Base-by-base conservation (phyloP, 441 rosid species). In the Pelargonium cotyledonis region DNA sequence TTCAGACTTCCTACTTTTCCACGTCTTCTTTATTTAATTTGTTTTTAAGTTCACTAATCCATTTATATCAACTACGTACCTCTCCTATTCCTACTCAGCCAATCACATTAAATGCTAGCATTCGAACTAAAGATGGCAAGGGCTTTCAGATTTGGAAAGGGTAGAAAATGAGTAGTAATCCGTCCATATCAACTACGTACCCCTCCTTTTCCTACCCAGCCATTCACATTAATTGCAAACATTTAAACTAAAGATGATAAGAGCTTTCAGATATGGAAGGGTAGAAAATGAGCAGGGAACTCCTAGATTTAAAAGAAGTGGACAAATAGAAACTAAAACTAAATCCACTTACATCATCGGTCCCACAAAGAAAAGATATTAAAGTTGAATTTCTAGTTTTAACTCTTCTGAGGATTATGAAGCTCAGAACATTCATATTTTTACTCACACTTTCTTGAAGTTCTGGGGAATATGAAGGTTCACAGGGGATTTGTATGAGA, bases 381-480 rank as follows among this genome's bases (percentile, higher is more conserved):
- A 9, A 46, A 46, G n/a, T 46, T 46, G 3, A 46, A 46, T 46
- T 9, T 46, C 51, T 9, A 46, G 12, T 11, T 46, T 12, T 3
- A 40, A 40, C 43, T 40, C 43, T 40, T 40, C 43, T 40, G 43
- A 26, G 29, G 29, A 26, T 26, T 26, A 26, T 60, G n/a, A 23
- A 60, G 23, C 14, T 9, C 14, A 21, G 15, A 21, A 19, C 35
- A 58, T 15, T 53, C 47, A 67, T 23, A 69, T 51, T 69, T 57
- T 63, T 29, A 80, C 99, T 88, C 81, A 95, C 98, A 88, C 69
- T 81, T 92, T 92, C 85, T 95, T 89, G 43, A 80, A 95, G 83
- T 80, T 85, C 68, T 83, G 83, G 31, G 97, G 96, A 80, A 90
- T 88, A 69, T 85, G 84, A 47, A 85, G 31, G 47, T 79, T 73